Evolutionary conservation across 108 stramenopile genomes (phyloP).

Genomic region (Conticribra guillardii): DNA sequence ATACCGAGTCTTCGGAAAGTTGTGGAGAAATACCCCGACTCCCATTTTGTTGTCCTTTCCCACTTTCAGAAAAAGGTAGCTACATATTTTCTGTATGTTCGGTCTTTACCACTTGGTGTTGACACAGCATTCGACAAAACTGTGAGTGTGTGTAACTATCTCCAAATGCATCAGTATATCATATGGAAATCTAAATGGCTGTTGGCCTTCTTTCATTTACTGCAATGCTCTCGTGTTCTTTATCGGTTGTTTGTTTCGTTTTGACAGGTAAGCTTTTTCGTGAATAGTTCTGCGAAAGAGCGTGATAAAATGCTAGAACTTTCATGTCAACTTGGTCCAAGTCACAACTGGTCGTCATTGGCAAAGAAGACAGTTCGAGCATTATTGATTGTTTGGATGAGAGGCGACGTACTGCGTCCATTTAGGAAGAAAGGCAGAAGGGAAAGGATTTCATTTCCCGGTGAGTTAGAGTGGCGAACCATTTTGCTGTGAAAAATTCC

Average conservation of each 20-base stretch:
- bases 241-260: neutral
- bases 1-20: slow-evolving; percentile 59
- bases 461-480: neutral
- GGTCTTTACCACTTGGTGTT: slow-evolving; percentile 66
- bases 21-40: slow-evolving; percentile 57
- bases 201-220: too few relatives aligned
- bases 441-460: slow-evolving; percentile 28
- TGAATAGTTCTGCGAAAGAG: slow-evolving; percentile 22
- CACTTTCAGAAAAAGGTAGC: slow-evolving; percentile 32
- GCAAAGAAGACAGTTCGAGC: slow-evolving; percentile 36
- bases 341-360: slow-evolving; percentile 27
- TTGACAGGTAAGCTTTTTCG: slow-evolving; percentile 52
- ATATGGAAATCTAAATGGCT: too few relatives aligned
- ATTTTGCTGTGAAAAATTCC: neutral
- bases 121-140: slow-evolving; percentile 64
- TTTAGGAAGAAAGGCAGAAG: slow-evolving; percentile 19
- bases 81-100: slow-evolving; percentile 52
- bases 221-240: too few relatives aligned
- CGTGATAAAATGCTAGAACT: slow-evolving; percentile 56
- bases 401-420: neutral
- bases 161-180: too few relatives aligned
- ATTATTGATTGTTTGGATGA: slow-evolving; percentile 6
- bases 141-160: slow-evolving; percentile 45
- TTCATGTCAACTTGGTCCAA: slow-evolving; percentile 58
- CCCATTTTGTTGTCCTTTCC: slow-evolving; percentile 61